A percentile compares a stretch with the other conserved stretches of the same genome.
Evolutionary conservation across 768 basidiomycete genomes (phyloP).

Genomic region (Daedalea quercina): DNA sequence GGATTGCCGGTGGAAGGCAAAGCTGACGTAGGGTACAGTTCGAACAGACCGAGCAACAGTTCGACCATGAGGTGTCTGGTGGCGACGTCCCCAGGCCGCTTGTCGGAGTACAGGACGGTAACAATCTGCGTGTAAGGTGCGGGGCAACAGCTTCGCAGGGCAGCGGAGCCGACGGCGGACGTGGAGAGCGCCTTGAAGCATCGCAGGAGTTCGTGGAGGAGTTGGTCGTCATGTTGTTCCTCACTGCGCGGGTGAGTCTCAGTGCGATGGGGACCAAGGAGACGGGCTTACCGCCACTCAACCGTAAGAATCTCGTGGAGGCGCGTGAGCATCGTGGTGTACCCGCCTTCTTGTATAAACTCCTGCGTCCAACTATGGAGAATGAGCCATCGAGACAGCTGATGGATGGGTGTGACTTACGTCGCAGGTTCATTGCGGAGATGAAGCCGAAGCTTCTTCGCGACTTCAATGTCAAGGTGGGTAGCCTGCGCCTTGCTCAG

Average conservation of each 20-base stretch:
- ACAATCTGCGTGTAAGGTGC: conserved; percentile 84
- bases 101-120: conserved; percentile 87
- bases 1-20: conserved; percentile 45
- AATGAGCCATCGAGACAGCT: neutral
- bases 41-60: conserved; percentile 79
- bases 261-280: neutral
- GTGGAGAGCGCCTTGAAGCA: conserved; percentile 94
- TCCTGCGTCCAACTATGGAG: conserved; percentile 77
- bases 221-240: conserved; percentile 95
- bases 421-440: conserved; percentile 88
- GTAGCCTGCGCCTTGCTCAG: conserved; percentile 64
- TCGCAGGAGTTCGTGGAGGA: conserved; percentile 85
- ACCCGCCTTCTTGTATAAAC: conserved; percentile 81
- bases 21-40: conserved; percentile 73
- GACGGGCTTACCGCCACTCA: conserved; percentile 83
- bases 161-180: conserved; percentile 81
- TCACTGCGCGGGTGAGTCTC: conserved; percentile 48
- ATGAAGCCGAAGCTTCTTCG: conserved; percentile 83
- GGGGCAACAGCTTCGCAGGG: conserved; percentile 84
- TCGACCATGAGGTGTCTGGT: conserved; percentile 90
- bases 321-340: conserved; percentile 73
- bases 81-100: conserved; percentile 92
- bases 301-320: conserved; percentile 89
- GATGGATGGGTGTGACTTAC: conserved; percentile 31
- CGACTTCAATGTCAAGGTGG: conserved; percentile 73